phyloP scores from a whole-genome alignment of 495 filamentous ascomycete species.

The Neohortaea acidophila region DNA sequence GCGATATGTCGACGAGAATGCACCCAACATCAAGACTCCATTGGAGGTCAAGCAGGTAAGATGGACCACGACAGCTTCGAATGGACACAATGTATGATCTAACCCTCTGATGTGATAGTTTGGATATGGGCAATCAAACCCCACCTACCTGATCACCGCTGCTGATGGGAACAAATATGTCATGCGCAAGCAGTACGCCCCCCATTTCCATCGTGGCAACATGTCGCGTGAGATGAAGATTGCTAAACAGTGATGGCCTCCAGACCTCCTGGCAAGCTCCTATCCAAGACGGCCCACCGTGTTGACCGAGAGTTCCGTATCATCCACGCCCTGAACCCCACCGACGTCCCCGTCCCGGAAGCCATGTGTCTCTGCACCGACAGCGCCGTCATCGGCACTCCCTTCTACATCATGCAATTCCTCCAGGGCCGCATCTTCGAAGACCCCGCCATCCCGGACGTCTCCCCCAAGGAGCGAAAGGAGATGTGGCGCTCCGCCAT shows the following conservation, averaged over 20 bases:
- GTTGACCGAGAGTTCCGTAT: slow-evolving; percentile 91
- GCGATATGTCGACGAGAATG: slow-evolving; percentile 55
- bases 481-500: slow-evolving; percentile 80
- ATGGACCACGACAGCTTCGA: not conserved
- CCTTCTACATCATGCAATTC: slow-evolving; percentile 95
- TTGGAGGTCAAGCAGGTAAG: slow-evolving; percentile 66
- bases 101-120: not conserved
- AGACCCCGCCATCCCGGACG: slow-evolving; percentile 66
- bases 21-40: slow-evolving; percentile 65
- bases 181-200: no score
- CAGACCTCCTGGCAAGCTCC: slow-evolving; percentile 82
- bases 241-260: not conserved
- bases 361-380: slow-evolving; percentile 81
- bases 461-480: slow-evolving; percentile 50
- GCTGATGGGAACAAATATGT: slow-evolving; percentile 56
- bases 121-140: slow-evolving; percentile 68
- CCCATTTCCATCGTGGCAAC: no score
- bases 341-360: slow-evolving; percentile 74
- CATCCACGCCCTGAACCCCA: slow-evolving; percentile 58
- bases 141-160: slow-evolving; percentile 75
- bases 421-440: slow-evolving; percentile 84
- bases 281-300: slow-evolving; percentile 85
- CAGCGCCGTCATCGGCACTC: slow-evolving; percentile 58
- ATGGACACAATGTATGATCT: not conserved
- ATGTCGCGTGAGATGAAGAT: no score